phyloP scores from a whole-genome alignment of 148 eudicot genomes.

The Heliamphora exappendiculata region DNA sequence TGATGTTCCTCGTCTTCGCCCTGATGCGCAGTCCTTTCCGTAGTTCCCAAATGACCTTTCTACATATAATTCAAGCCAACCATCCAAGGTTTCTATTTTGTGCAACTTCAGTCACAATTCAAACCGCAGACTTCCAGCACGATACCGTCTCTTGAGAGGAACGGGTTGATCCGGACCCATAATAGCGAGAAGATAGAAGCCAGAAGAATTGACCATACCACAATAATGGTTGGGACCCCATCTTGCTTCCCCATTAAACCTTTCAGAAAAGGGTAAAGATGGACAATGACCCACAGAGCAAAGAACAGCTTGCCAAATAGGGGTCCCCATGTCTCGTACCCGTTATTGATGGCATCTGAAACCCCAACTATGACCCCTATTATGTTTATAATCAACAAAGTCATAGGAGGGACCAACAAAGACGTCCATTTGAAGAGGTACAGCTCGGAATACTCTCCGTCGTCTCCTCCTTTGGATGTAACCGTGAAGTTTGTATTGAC shows the following conservation, averaged over 20 bases:
- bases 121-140: slow-evolving; percentile 59
- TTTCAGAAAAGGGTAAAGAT: slow-evolving; percentile 59
- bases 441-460: slow-evolving; percentile 54
- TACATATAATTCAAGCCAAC: neutral
- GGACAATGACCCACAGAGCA: slow-evolving; percentile 57
- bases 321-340: slow-evolving; percentile 59
- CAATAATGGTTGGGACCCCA: slow-evolving; percentile 44
- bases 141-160: slow-evolving; percentile 39
- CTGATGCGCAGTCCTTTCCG: neutral
- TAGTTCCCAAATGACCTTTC: slow-evolving; percentile 14
- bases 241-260: slow-evolving; percentile 52
- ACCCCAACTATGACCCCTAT: slow-evolving; percentile 47
- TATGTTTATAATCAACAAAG: slow-evolving; percentile 42
- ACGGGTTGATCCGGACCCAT: slow-evolving; percentile 59
- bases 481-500: slow-evolving; percentile 85
- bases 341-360: slow-evolving; percentile 51
- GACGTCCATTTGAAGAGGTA: slow-evolving; percentile 61
- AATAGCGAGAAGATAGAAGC: slow-evolving; percentile 55
- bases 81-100: slow-evolving; percentile 5
- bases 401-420: slow-evolving; percentile 49
- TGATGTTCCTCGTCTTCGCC: slow-evolving; percentile 11
- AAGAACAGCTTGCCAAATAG: slow-evolving; percentile 50
- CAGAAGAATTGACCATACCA: slow-evolving; percentile 54
- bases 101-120: slow-evolving; percentile 34
- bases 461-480: slow-evolving; percentile 73